Percentiles rank a stretch among this genome's conserved stretches.
Evolutionary conservation across 2,329 filamentous ascomycete genomes (phyloP).

Genomic region (Fusarium subglutinans): DNA sequence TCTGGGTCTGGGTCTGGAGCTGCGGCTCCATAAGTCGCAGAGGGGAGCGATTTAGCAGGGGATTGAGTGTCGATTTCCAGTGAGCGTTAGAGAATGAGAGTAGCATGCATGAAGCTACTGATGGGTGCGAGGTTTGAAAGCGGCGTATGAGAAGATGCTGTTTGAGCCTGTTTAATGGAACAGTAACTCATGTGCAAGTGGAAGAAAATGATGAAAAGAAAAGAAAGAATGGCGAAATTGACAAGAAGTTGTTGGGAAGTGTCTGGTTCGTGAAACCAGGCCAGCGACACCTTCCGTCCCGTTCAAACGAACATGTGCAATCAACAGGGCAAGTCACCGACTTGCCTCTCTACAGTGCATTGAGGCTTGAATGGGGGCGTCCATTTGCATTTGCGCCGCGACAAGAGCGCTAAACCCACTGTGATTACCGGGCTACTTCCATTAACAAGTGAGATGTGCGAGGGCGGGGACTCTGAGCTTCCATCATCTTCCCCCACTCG

Average conservation of each 20-base stretch:
- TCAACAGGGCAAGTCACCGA: not conserved
- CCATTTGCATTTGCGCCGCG: not conserved
- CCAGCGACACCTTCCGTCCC: not conserved
- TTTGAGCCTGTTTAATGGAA: not conserved
- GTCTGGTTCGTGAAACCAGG: not conserved
- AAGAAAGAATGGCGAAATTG: not conserved
- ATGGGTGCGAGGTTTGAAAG: conserved; percentile 14
- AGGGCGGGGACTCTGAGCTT: conserved; percentile 24
- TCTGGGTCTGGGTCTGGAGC: conserved; percentile 5
- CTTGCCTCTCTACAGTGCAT: conserved; percentile 5
- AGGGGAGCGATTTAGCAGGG: conserved; percentile 22
- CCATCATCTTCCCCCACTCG: conserved; percentile 30
- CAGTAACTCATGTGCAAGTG: not conserved
- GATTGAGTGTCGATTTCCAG: conserved; percentile 9
- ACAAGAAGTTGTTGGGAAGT: not conserved
- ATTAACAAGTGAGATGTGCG: conserved; percentile 3
- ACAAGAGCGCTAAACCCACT: conserved; percentile 31
- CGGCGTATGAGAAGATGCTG: not conserved
- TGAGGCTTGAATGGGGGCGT: conserved; percentile 13
- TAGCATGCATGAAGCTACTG: conserved; percentile 23
- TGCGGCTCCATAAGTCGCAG: conserved; percentile 16
- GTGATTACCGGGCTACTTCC: conserved; percentile 6
- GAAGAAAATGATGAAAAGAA: not conserved
- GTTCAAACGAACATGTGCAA: conserved; percentile 18
- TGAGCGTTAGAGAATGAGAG: not conserved